Evolutionary conservation across 179 eudicot species (phyloP).

Genomic region (Nepenthes alata): DNA sequence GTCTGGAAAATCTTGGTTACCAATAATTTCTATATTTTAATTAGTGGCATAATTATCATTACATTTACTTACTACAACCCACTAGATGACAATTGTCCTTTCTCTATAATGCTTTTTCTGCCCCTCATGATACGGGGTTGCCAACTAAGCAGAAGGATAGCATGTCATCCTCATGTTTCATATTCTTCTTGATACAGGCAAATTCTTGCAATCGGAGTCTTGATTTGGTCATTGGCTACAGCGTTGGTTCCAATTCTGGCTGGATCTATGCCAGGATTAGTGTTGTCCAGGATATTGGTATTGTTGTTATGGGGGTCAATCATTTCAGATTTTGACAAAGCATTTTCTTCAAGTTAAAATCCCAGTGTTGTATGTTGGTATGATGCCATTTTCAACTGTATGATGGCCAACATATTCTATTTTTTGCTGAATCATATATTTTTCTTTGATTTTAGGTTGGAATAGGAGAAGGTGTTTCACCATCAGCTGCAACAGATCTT

Average conservation of each 20-base stretch:
- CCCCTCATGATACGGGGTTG: no score
- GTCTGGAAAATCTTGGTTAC: no score
- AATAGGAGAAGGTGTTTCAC: constrained; percentile 98
- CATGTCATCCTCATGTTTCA: not conserved
- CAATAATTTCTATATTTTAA: no score
- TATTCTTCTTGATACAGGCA: constrained; percentile 38
- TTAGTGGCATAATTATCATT: no score
- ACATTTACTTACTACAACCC: no score
- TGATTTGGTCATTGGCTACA: constrained; percentile 85
- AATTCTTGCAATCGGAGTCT: constrained; percentile 79
- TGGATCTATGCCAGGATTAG: constrained; percentile 85
- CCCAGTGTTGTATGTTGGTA: not conserved
- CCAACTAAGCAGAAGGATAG: no score
- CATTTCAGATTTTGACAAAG: not conserved
- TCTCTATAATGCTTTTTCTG: no score
- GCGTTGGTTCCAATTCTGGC: constrained; percentile 78
- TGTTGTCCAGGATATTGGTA: constrained; percentile 83
- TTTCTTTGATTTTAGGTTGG: constrained; percentile 55
- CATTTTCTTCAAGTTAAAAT: not conserved
- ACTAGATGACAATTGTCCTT: no score
- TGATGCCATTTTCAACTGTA: not conserved
- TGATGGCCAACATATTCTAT: not conserved
- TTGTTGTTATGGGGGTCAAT: constrained; percentile 8
- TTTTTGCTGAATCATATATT: no score
- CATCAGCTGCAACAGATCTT: constrained; percentile 95